Percentiles rank a stretch among this genome's conserved stretches.
Evolutionary conservation across 176 grass and related monocot species (phyloP).

Genomic region (Avena insularis): DNA sequence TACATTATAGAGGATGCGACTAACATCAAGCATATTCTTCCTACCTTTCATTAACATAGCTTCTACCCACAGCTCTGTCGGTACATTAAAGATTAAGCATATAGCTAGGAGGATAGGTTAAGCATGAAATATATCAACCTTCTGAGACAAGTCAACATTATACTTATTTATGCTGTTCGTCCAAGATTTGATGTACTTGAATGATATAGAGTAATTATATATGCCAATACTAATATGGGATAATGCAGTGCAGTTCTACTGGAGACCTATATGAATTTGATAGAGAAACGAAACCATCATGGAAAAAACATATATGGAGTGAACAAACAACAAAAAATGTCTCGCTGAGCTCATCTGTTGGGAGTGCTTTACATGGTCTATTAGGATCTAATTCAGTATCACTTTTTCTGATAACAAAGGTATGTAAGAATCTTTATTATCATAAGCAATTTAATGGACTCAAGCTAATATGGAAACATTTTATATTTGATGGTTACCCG

Average conservation of each 20-base stretch:
- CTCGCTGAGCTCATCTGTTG: constrained; percentile 68
- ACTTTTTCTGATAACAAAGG: constrained; percentile 94
- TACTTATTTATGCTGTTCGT: constrained; percentile 27
- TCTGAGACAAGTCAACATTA: not conserved
- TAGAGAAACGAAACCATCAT: constrained; percentile 85
- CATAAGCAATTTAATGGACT: not conserved
- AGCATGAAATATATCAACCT: constrained; percentile 25
- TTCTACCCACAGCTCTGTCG: not conserved
- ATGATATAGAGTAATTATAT: not conserved
- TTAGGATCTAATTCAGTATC: constrained; percentile 82
- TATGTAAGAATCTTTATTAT: constrained; percentile 42
- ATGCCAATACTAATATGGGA: constrained; percentile 56
- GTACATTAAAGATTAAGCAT: constrained; percentile 11
- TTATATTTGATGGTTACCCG: not conserved
- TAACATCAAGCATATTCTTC: constrained; percentile 9
- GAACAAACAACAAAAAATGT: constrained; percentile 56
- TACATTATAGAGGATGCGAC: not conserved
- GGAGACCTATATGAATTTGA: constrained; percentile 95
- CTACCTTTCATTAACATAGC: not conserved
- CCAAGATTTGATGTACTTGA: constrained; percentile 21
- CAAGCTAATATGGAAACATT: not conserved
- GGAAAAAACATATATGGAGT: constrained; percentile 96
- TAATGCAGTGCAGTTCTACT: constrained; percentile 70
- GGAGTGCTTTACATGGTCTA: constrained; percentile 73
- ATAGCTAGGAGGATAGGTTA: constrained; percentile 3